Conservation (phyloP, 2,329 filamentous ascomycete genomes). For the Phialophora macrospora region DNA sequence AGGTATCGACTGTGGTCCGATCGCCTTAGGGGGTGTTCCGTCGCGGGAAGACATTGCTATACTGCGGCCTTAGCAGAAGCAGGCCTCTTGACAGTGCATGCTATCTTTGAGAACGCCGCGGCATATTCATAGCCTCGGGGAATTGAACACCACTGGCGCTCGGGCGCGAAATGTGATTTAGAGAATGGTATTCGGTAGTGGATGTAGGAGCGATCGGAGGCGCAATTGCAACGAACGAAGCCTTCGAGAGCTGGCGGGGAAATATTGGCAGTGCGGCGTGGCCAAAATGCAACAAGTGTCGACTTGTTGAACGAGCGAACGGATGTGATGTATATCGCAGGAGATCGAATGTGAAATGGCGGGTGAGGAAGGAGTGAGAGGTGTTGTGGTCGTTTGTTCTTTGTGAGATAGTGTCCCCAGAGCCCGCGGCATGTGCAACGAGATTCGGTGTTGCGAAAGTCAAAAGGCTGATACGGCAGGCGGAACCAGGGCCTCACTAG, state of each 20-base stretch:
- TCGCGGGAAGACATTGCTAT: constrained; percentile 36
- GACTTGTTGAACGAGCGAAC: constrained; percentile 14
- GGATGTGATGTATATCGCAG: constrained; percentile 9
- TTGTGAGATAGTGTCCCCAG: constrained; percentile 3
- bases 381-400: constrained; percentile 1
- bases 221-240: constrained; percentile 12
- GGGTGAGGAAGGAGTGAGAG: constrained; percentile 2
- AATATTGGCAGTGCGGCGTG: constrained; percentile 2
- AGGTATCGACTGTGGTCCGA: constrained; percentile 65
- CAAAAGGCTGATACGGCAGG: constrained; percentile 4
- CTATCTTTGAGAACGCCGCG: constrained; percentile 4
- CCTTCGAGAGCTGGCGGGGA: neutral
- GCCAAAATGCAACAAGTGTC: neutral
- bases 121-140: constrained; percentile 11
- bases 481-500: neutral
- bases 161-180: neutral
- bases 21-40: constrained; percentile 36
- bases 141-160: neutral
- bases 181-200: neutral
- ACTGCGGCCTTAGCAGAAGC: constrained; percentile 4
- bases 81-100: neutral
- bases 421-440: constrained; percentile 12
- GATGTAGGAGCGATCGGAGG: constrained; percentile 1
- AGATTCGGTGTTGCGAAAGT: constrained; percentile 16
- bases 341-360: neutral